These are phyloP conservation scores for Eucalyptus erythrocorys DNA, from an alignment of 345 rosid species.

Conservation along the genomic window DNA sequence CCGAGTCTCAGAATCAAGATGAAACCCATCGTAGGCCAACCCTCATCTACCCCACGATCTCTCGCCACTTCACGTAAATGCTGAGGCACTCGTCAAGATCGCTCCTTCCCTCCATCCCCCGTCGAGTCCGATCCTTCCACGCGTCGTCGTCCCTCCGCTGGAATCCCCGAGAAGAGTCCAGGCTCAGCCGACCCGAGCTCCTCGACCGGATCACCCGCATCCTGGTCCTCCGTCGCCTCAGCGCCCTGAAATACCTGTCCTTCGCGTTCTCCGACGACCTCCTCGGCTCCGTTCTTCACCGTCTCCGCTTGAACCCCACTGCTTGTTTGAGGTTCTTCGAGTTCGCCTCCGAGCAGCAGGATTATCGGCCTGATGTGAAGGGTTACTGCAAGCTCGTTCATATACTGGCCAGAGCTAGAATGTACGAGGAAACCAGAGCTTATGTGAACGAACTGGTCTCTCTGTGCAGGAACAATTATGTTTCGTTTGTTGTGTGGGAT, in stretches of 20 bases:
- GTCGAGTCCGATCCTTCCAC: background rate
- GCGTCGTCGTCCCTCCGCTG: slow-evolving; percentile 18
- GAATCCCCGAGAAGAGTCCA: slow-evolving; percentile 52
- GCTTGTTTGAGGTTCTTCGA: slow-evolving; percentile 58
- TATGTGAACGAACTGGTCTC: slow-evolving; percentile 36
- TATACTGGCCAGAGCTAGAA: slow-evolving; percentile 63
- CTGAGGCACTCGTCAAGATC: slow-evolving; percentile 6
- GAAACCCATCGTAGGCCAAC: background rate
- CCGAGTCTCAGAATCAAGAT: background rate
- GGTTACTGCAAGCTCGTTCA: slow-evolving; percentile 72
- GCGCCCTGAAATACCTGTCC: slow-evolving; percentile 40
- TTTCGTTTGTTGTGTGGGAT: slow-evolving; percentile 34
- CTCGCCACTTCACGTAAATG: slow-evolving; percentile 12
- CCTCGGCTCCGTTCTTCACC: slow-evolving; percentile 49
- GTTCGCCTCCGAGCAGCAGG: slow-evolving; percentile 48
- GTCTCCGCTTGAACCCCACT: slow-evolving; percentile 41
- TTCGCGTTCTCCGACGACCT: slow-evolving; percentile 59
- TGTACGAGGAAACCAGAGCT: slow-evolving; percentile 48
- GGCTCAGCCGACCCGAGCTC: slow-evolving; percentile 39
- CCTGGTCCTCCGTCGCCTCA: slow-evolving; percentile 47
- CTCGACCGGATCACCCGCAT: slow-evolving; percentile 61
- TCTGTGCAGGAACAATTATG: slow-evolving; percentile 31
- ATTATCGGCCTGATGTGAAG: slow-evolving; percentile 42
- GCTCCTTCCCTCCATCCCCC: background rate
- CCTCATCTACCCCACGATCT: background rate